Percentiles rank a stretch among this genome's conserved stretches.
phyloP scores from a whole-genome alignment of 2,329 filamentous ascomycete species.

The Pseudogymnoascus verrucosus region DNA sequence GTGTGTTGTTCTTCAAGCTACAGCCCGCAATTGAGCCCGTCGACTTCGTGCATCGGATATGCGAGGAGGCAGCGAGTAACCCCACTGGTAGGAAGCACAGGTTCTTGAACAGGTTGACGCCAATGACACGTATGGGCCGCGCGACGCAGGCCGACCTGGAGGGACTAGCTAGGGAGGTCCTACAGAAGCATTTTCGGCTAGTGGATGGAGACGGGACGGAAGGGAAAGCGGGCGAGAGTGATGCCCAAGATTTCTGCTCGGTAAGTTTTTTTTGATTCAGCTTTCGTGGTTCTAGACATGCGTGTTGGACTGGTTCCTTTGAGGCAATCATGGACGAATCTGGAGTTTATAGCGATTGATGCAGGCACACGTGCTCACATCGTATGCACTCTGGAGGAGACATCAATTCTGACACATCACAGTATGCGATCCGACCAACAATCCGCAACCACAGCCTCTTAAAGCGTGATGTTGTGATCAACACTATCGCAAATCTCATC shows the following conservation, averaged over 20 bases:
- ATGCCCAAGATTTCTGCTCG: constrained; percentile 14
- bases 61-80: constrained; percentile 41
- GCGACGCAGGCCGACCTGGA: constrained; percentile 62
- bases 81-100: constrained; percentile 40
- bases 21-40: constrained; percentile 47
- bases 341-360: background rate
- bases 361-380: background rate
- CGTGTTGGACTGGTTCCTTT: background rate
- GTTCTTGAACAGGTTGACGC: constrained; percentile 55
- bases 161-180: constrained; percentile 53
- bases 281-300: background rate
- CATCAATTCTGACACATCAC: background rate
- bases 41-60: constrained; percentile 46
- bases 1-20: constrained; percentile 55
- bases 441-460: constrained; percentile 65
- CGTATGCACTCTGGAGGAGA: background rate
- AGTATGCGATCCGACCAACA: constrained; percentile 82
- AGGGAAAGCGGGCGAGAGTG: constrained; percentile 17
- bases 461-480: constrained; percentile 61
- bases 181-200: constrained; percentile 51
- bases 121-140: constrained; percentile 47
- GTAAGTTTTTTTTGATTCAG: constrained; percentile 5
- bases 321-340: background rate
- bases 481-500: constrained; percentile 46
- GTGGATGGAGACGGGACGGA: constrained; percentile 29